Evolutionary conservation across 2,329 filamentous ascomycete genomes (phyloP), one percentile per base, ranked within the genome.

Genomic region (Fusarium newnesense): DNA sequence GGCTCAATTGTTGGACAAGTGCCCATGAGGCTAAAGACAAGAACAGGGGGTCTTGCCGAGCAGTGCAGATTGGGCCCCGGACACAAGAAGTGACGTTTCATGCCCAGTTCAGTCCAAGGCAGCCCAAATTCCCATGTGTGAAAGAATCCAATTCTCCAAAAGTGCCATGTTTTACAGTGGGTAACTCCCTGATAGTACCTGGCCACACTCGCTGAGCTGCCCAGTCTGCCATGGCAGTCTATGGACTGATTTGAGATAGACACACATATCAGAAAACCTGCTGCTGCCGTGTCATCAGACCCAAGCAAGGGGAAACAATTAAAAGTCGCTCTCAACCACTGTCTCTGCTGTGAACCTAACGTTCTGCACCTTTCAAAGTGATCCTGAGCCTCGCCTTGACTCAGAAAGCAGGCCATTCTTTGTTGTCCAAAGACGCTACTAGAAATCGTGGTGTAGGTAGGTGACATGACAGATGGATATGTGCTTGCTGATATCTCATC

Each of bases 151-250:
- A 72, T 74, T 74, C 49, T 72, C 52, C 43, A 57, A 74, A 74
- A 74, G 72, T 74, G 60, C 72, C 72, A 73, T 74, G 68, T 72
- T 69, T 74, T 47, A 42, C 36, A 43, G 46, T 58, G 34, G 26
- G 34, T 40, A 67, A 50, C 39, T 49, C 18, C n/a, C 24, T 49
- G 36, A 60, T 47, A 36, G 39, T 28, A 21, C 24, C 28, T 60
- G 66, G 30, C 39, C 32, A 40, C 36, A 42, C 49, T 30, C n/a
- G 28, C 24, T 52, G 32, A 36, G 32, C 9, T 37, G 34, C 24
- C 59, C 40, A 44, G 49, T 43, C 34, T 24, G 39, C 34, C n/a
- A 52, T 52, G 49, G n/a, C n/a, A 52, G 32, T 52, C n/a, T 40
- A 34, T 50, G 32, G 49, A 59, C 52, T 39, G 60, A 44, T 65